Percentiles rank a stretch among this genome's conserved stretches.
Conservation (phyloP, 345 rosid genomes). For the Mangifera indica region DNA sequence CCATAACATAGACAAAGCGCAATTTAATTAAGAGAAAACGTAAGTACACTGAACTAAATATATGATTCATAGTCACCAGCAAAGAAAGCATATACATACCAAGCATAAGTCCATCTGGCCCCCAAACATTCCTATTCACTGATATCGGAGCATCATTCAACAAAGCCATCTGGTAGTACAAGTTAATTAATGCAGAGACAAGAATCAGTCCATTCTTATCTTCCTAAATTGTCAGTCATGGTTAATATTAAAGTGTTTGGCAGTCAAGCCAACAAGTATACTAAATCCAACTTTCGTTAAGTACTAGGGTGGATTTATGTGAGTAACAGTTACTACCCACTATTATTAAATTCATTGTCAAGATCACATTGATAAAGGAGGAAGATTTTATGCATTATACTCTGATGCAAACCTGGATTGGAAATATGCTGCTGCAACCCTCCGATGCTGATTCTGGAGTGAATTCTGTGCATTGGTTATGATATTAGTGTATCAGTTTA, state of each 20-base stretch:
- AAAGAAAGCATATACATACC: constrained; percentile 31
- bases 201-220: not conserved
- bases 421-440: too few species aligned
- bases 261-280: not conserved
- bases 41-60: not conserved
- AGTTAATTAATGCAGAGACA: not conserved
- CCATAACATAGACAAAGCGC: constrained; percentile 2
- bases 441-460: too few species aligned
- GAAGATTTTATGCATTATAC: not conserved
- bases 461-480: too few species aligned
- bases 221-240: not conserved
- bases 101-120: constrained; percentile 58
- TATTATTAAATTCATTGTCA: not conserved
- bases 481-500: too few species aligned
- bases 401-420: too few species aligned
- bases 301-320: not conserved
- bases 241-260: not conserved
- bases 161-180: constrained; percentile 43
- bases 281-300: not conserved
- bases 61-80: not conserved
- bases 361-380: not conserved
- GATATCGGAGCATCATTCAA: constrained; percentile 56
- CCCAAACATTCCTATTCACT: constrained; percentile 66
- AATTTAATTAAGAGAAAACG: not conserved
- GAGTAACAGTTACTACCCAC: not conserved